Evolutionary conservation across 176 grass and related monocot genomes (phyloP), one percentile per base, ranked within the genome.

Genomic region (Carex myosuroides): DNA sequence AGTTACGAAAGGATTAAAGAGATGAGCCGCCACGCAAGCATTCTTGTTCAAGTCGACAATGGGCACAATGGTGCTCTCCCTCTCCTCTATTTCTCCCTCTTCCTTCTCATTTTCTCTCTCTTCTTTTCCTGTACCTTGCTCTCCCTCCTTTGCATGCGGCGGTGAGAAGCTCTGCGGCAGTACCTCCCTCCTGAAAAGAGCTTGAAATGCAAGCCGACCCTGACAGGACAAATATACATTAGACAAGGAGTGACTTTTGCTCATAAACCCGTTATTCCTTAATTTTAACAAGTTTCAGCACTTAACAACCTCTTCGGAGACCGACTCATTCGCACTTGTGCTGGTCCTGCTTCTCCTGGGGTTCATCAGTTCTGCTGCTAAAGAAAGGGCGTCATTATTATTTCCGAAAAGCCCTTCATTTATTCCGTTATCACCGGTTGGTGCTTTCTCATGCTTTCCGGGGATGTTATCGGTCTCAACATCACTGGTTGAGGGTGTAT

Each of bases 191-290:
- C 86, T 90, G 87, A 98, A 98, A 37, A 98, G 88, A 26, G 89
- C 91, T 83, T 92, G 83, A 53, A 98, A 98, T 79, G 96, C 96
- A 79, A 98, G 81, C 85, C 96, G 96, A 88, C 96, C 96, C 96
- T 98, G 83, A 87, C 82, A 92, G 77, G 2, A 82, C 68, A 90
- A 89, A 88, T 37, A 85, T 77, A 81, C 77, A 91, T 93, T 93
- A 95, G 91, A 93, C 80, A 93, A 80, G 70, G 68, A 87, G 32
- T 81, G 63, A 80, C 74, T 81, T 64, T 79, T 87, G 76, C 80
- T 86, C 83, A 65, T 86, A 76, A 81, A 71, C 81, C 26, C 37
- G n/a, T 79, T 81, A 82, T 3, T 89, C 70, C 37, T 87, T 57
- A 90, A 80, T 74, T 73, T 83, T 57, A 72, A 2, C 79, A 59